These are phyloP conservation scores for Aquanectria penicillioides DNA, from an alignment of 2,329 filamentous ascomycete species.

Conservation along the genomic window DNA sequence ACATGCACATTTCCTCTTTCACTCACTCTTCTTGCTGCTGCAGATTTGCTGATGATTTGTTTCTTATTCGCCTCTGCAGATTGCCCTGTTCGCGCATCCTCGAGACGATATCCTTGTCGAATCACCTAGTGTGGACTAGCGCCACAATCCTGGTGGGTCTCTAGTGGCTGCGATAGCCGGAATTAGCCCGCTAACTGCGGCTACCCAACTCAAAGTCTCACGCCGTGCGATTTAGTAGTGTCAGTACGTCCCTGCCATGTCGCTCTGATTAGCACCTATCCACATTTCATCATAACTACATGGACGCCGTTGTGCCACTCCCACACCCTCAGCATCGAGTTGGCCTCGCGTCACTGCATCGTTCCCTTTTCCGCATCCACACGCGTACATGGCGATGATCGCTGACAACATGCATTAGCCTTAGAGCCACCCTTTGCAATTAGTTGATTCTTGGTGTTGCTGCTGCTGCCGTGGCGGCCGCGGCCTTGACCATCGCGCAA, in stretches of 20 bases:
- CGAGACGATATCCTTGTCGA: constrained; percentile 34
- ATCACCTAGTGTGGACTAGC: constrained; percentile 34
- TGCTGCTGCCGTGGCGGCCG: constrained; percentile 35
- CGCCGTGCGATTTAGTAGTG: constrained; percentile 30
- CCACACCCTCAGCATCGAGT: constrained; percentile 26
- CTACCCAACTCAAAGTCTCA: constrained; percentile 31
- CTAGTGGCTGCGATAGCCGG: constrained; percentile 35
- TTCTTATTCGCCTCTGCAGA: constrained; percentile 33
- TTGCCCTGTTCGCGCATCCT: constrained; percentile 27
- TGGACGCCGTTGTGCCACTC: constrained; percentile 31
- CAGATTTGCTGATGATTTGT: constrained; percentile 39
- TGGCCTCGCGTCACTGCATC: constrained; percentile 32
- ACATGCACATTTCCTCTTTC: not conserved
- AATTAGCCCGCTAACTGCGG: constrained; percentile 31
- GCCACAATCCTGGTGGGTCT: constrained; percentile 34
- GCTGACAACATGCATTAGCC: constrained; percentile 45
- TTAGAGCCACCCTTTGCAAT: constrained; percentile 33
- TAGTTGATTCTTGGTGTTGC: constrained; percentile 35
- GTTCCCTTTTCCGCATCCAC: constrained; percentile 31
- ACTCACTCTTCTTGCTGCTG: constrained; percentile 1
- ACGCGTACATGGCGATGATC: constrained; percentile 38
- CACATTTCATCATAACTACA: constrained; percentile 32
- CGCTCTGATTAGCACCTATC: constrained; percentile 24
- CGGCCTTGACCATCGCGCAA: constrained; percentile 38
- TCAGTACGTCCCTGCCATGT: constrained; percentile 36